A percentile compares a stretch with the other conserved stretches of the same genome.
These are phyloP conservation scores for Camellia sinensis DNA, from an alignment of 148 eudicot species.

Conservation along the genomic window DNA sequence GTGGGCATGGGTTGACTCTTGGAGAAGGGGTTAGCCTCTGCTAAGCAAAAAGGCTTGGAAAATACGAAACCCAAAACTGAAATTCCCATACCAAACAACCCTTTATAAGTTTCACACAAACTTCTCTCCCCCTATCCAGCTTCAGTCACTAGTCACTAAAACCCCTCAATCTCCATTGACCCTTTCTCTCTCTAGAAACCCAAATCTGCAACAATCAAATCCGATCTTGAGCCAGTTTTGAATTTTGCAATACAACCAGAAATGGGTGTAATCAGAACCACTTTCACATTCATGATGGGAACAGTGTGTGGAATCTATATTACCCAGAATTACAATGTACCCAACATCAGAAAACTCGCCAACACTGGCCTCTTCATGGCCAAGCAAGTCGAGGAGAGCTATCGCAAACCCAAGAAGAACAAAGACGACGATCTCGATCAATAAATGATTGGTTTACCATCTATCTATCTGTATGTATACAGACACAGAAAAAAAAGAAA, in stretches of 20 bases:
- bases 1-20: not conserved
- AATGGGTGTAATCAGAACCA: conserved; percentile 15
- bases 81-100: not conserved
- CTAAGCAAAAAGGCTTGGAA: not conserved
- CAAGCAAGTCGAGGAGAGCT: conserved; percentile 8
- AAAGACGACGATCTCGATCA: not conserved
- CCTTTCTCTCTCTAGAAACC: not conserved
- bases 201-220: not conserved
- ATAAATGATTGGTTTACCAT: not conserved
- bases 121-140: too few species aligned
- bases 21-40: not conserved
- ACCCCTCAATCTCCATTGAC: not conserved
- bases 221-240: not conserved
- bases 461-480: not conserved
- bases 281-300: conserved; percentile 18
- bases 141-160: too few species aligned
- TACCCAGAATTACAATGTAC: conserved; percentile 17
- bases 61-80: not conserved
- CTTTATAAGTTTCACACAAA: too few species aligned
- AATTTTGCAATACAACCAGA: not conserved
- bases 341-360: not conserved
- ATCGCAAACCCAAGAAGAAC: conserved; percentile 18
- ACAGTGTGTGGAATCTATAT: conserved; percentile 8
- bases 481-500: not conserved
- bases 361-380: conserved; percentile 13